Evolutionary conservation across 257 asterid genomes (phyloP), one percentile per base, ranked within the genome.

Genomic region (Gentiana macrophylla): DNA sequence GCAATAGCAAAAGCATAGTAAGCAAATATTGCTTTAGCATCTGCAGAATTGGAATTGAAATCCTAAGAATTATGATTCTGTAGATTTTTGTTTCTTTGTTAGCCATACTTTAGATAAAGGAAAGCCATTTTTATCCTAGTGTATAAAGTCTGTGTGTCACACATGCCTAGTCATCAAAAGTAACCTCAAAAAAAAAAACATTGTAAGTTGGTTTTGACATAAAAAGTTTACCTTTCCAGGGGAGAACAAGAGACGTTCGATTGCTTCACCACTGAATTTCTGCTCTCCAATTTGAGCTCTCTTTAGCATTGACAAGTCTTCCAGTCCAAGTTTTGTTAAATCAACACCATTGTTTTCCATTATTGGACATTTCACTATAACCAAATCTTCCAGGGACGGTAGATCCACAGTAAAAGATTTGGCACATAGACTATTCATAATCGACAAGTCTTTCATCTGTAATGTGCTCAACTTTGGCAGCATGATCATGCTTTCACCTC

Each of bases 331-430:
- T 54, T 49, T 37, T 15, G 35, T 10, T 10, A 52, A 9, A 55
- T 64, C 52, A 36, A 35, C 13, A 43, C 46, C 35, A 49, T 38
- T 32, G 33, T 49, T 13, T 37, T 56, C 32, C 46, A 64, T 32
- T 4, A 3, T 37, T 6, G 46, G 59, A 66, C 61, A 48, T 36
- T 41, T 54, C 46, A n/a, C 54, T 12, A 60, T 0, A 38, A 53
- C 53, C 61, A 66, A 45, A n/a, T 52, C 50, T 36, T 59, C 59
- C 55, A 66, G 59, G n/a, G 59, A 52, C 37, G 65, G 71, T 15
- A 59, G 37, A 58, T 59, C 61, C 52, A 59, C n/a, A 52, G 41
- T 3, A 43, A 59, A 47, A 13, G 15, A 12, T 24, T 35, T 35
- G 2, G 65, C 33, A 46, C 64, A 66, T 4, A 66, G 56, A 43